phyloP scores from a whole-genome alignment of 2,329 filamentous ascomycete genomes.

The Didymella glomerata region DNA sequence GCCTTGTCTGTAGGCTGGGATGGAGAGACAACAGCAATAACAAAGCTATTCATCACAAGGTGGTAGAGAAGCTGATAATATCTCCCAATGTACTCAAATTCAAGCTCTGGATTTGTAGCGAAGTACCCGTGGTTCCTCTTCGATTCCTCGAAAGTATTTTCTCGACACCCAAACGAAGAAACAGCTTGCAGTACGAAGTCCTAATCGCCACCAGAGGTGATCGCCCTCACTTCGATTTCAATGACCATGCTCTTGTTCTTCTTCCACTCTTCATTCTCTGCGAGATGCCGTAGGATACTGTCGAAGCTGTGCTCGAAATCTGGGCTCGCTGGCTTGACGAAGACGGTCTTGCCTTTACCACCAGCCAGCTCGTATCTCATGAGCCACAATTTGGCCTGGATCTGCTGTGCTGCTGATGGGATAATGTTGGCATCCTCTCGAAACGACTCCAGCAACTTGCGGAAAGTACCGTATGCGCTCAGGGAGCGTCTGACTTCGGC shows the following conservation, averaged over 20 bases:
- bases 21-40: background rate
- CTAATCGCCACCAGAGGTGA: background rate
- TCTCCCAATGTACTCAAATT: background rate
- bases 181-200: background rate
- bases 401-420: slow-evolving; percentile 1
- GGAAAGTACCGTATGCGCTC: background rate
- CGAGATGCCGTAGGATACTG: background rate
- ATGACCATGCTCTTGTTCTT: background rate
- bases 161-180: background rate
- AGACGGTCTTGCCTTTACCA: background rate
- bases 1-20: background rate
- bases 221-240: slow-evolving; percentile 1
- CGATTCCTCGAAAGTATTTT: background rate
- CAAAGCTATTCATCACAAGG: no score
- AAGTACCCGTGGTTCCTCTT: background rate
- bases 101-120: background rate
- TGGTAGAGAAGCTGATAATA: no score
- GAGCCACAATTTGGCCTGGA: background rate
- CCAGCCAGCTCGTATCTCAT: background rate
- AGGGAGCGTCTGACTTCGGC: background rate
- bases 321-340: background rate
- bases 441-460: background rate
- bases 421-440: background rate
- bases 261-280: slow-evolving; percentile 2
- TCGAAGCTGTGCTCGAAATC: slow-evolving; percentile 2